Evolutionary conservation across 2,329 filamentous ascomycete genomes (phyloP).

Genomic region (Salinomyces thailandicus): DNA sequence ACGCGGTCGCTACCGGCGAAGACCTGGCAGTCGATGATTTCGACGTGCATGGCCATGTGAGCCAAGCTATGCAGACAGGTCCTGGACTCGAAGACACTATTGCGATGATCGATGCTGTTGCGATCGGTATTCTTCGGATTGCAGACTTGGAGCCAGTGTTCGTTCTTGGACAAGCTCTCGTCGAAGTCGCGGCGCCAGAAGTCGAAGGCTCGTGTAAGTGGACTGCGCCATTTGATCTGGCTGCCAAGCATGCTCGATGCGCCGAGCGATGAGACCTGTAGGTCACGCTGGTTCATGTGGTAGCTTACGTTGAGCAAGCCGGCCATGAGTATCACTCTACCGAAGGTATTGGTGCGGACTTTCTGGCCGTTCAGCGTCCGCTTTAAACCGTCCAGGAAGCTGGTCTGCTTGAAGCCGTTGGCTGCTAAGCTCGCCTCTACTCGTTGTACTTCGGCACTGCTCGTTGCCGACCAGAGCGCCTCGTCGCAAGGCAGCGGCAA

Average conservation of each 20-base stretch:
- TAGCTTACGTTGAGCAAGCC: constrained; percentile 87
- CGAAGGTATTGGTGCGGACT: constrained; percentile 87
- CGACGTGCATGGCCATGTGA: constrained; percentile 96
- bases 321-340: constrained; percentile 85
- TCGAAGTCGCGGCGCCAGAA: constrained; percentile 92
- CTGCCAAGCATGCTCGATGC: constrained; percentile 72
- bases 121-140: constrained; percentile 20
- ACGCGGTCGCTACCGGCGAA: constrained; percentile 80
- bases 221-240: constrained; percentile 80
- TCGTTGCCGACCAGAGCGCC: constrained; percentile 81
- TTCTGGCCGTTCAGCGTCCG: constrained; percentile 74
- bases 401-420: constrained; percentile 72
- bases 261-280: constrained; percentile 80
- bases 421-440: constrained; percentile 71
- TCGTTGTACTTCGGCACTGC: constrained; percentile 72
- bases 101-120: constrained; percentile 38
- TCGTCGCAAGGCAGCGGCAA: constrained; percentile 88
- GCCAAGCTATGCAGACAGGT: constrained; percentile 87
- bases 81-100: constrained; percentile 74
- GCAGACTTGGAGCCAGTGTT: constrained; percentile 26
- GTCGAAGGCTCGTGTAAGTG: constrained; percentile 79
- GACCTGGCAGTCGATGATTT: constrained; percentile 95
- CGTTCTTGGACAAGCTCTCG: constrained; percentile 57
- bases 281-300: constrained; percentile 94
- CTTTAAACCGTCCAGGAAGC: constrained; percentile 86